phyloP scores from a whole-genome alignment of 208 protist genomes.

The Trypanosoma grayi region DNA sequence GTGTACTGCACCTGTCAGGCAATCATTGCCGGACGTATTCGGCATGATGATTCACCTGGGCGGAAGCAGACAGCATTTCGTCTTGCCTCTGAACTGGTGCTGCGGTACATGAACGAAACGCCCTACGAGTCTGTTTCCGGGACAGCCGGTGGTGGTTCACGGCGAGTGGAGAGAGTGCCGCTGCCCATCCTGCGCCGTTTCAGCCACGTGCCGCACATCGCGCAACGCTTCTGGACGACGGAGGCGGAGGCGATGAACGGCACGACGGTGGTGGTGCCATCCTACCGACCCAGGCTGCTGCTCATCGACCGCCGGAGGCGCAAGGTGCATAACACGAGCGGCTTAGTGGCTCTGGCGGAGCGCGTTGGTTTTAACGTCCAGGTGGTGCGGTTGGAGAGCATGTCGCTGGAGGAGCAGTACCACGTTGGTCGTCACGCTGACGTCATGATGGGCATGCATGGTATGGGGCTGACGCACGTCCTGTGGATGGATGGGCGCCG shows the following conservation, averaged over 20 bases:
- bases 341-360: slow-evolving; percentile 27
- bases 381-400: slow-evolving; percentile 19
- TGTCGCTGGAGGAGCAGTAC: slow-evolving; percentile 34
- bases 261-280: neutral
- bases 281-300: slow-evolving; percentile 28
- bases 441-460: slow-evolving; percentile 46
- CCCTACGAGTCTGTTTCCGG: slow-evolving; percentile 9
- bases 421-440: slow-evolving; percentile 46
- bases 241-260: neutral
- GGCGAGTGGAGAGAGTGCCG: neutral
- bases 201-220: slow-evolving; percentile 4
- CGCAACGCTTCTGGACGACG: slow-evolving; percentile 5
- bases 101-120: slow-evolving; percentile 15
- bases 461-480: slow-evolving; percentile 33
- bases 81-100: slow-evolving; percentile 4
- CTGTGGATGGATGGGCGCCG: slow-evolving; percentile 42
- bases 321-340: slow-evolving; percentile 27
- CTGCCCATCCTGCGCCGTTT: slow-evolving; percentile 3
- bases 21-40: neutral
- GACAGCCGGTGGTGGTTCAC: neutral
- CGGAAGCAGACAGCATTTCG: neutral
- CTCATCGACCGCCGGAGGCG: slow-evolving; percentile 38
- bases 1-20: slow-evolving; percentile 21
- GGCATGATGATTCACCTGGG: neutral
- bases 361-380: slow-evolving; percentile 44